These are phyloP conservation scores for Tulasnella sp. DNA, from an alignment of 768 basidiomycete genomes.

Conservation along the genomic window DNA sequence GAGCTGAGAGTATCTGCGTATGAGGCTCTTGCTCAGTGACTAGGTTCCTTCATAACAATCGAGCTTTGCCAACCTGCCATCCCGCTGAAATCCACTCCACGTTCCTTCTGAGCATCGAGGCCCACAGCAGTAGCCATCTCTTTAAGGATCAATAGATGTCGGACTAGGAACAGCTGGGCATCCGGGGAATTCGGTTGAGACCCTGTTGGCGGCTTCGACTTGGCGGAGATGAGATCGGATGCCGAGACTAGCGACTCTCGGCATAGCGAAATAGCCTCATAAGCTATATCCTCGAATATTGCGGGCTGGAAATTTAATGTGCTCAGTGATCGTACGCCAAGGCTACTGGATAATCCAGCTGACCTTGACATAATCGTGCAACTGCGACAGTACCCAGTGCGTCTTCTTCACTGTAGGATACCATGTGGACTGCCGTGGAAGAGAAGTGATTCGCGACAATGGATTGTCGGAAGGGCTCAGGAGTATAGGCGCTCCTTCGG, in stretches of 20 bases:
- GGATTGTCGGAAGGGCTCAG: constrained; percentile 42
- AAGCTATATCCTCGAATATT: constrained; percentile 94
- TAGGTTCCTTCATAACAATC: background rate
- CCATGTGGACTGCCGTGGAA: constrained; percentile 81
- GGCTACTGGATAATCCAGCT: constrained; percentile 30
- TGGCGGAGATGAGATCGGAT: constrained; percentile 57
- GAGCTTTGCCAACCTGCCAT: constrained; percentile 52
- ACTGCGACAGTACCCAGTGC: constrained; percentile 84
- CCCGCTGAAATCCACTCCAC: constrained; percentile 47
- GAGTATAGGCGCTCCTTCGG: background rate
- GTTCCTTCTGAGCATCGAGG: constrained; percentile 49
- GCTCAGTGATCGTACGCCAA: background rate
- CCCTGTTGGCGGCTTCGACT: constrained; percentile 33
- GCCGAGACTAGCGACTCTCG: constrained; percentile 74
- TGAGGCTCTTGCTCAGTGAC: background rate
- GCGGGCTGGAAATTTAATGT: constrained; percentile 55
- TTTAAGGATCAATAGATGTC: constrained; percentile 87
- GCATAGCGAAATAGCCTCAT: constrained; percentile 83
- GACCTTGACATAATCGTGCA: constrained; percentile 92
- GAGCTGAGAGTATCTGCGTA: constrained; percentile 17
- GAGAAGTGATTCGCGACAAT: constrained; percentile 55
- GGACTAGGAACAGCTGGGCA: constrained; percentile 79
- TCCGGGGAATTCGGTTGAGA: constrained; percentile 46
- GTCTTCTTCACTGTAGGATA: constrained; percentile 86
- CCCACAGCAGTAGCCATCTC: constrained; percentile 80